A percentile compares a stretch with the other conserved stretches of the same genome.
Evolutionary conservation across 1,139 yeast genomes (phyloP).

Genomic region (Taiozyma sp.): DNA sequence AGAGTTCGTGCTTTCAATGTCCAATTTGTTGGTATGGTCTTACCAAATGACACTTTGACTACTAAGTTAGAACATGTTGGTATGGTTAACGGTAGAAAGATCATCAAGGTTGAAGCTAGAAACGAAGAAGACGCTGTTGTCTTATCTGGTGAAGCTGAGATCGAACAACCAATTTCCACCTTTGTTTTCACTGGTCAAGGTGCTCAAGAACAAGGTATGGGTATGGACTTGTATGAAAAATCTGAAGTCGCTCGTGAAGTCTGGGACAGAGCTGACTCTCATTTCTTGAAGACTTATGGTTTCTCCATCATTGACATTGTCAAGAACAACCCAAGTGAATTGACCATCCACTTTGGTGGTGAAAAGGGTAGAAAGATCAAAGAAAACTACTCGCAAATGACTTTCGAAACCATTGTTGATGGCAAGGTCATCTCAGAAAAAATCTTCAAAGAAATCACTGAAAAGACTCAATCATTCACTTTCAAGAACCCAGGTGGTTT

Average conservation of each 20-base stretch:
- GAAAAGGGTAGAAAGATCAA: constrained; percentile 93
- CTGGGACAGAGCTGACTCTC: constrained; percentile 97
- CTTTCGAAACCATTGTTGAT: constrained; percentile 90
- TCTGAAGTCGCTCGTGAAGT: constrained; percentile 92
- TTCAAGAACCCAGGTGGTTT: constrained; percentile 94
- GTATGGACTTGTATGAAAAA: constrained; percentile 94
- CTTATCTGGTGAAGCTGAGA: constrained; percentile 93
- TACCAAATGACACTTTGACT: constrained; percentile 88
- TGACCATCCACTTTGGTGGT: constrained; percentile 97
- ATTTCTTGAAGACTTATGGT: constrained; percentile 91
- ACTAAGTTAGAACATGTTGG: constrained; percentile 94
- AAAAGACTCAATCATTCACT: constrained; percentile 77
- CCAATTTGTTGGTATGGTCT: constrained; percentile 92
- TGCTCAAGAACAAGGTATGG: constrained; percentile 99
- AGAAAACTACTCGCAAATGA: constrained; percentile 93
- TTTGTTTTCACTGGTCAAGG: constrained; percentile 99
- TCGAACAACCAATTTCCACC: constrained; percentile 95
- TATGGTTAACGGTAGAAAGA: constrained; percentile 98
- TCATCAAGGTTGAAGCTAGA: constrained; percentile 85
- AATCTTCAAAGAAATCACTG: constrained; percentile 89
- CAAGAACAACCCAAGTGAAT: constrained; percentile 90
- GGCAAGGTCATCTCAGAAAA: constrained; percentile 87
- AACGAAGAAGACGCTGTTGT: constrained; percentile 81
- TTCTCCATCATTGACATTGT: constrained; percentile 96
- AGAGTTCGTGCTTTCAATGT: constrained; percentile 95